Evolutionary conservation across 2,329 filamentous ascomycete genomes (phyloP).

Genomic region (Ascochyta rabiei): DNA sequence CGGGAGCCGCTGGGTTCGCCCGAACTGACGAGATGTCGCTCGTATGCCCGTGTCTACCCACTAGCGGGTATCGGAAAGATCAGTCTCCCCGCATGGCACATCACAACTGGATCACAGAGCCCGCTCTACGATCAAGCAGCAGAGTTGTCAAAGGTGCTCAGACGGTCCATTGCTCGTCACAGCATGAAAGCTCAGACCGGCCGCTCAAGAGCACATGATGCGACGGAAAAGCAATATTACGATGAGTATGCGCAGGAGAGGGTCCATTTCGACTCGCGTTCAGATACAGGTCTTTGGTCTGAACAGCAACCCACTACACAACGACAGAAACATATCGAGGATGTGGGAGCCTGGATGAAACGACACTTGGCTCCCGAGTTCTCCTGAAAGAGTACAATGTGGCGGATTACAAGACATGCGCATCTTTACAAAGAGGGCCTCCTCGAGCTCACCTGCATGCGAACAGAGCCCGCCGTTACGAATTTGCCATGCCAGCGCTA

Average conservation of each 20-base stretch:
- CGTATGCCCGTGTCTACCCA: constrained; percentile 52
- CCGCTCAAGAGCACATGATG: constrained; percentile 32
- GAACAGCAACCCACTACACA: constrained; percentile 11
- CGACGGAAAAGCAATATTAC: constrained; percentile 36
- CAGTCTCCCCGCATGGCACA: constrained; percentile 49
- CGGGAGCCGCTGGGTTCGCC: constrained; percentile 23
- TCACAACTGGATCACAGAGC: constrained; percentile 48
- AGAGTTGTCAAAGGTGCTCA: constrained; percentile 50
- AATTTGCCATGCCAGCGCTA: too few species aligned
- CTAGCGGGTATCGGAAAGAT: constrained; percentile 46
- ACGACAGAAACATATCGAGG: constrained; percentile 22
- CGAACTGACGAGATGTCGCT: constrained; percentile 35
- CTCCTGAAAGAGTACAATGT: neutral
- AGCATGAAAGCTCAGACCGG: constrained; percentile 31
- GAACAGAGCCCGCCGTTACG: too few species aligned
- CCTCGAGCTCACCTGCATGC: neutral
- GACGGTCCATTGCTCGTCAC: constrained; percentile 48
- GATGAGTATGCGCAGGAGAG: constrained; percentile 32
- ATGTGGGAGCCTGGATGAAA: constrained; percentile 39
- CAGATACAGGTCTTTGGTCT: constrained; percentile 38
- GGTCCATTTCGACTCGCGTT: constrained; percentile 21
- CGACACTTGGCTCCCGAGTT: neutral
- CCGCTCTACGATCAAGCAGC: constrained; percentile 49
- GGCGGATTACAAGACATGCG: neutral
- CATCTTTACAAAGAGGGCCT: neutral